A percentile compares a stretch with the other conserved stretches of the same genome.
These are phyloP conservation scores for Silene uniflora DNA, from an alignment of 148 eudicot species.

Conservation along the genomic window DNA sequence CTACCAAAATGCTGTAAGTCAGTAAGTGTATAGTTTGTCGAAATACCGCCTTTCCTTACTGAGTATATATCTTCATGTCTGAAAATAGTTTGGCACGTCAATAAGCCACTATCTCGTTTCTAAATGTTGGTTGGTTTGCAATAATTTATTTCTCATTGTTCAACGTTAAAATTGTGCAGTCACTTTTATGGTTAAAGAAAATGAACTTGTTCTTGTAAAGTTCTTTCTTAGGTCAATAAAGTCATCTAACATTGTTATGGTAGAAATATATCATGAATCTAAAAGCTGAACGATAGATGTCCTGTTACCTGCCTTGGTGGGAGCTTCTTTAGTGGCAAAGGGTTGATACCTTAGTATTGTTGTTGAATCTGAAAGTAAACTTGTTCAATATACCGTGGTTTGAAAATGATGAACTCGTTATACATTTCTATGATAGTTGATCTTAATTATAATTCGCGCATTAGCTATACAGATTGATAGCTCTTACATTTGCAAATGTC, in stretches of 20 bases:
- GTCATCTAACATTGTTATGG: too few relatives aligned
- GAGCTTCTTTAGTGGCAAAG: background rate
- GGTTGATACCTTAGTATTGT: background rate
- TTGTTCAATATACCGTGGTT: background rate
- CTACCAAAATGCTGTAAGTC: constrained; percentile 95
- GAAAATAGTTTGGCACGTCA: background rate
- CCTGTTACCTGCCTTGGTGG: background rate
- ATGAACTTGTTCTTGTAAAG: too few relatives aligned
- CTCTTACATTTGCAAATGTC: constrained; percentile 25
- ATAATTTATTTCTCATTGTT: background rate
- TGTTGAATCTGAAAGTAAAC: background rate
- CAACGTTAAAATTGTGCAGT: background rate
- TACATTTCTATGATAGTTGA: background rate
- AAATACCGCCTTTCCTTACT: constrained; percentile 1
- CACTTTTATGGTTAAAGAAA: too few relatives aligned
- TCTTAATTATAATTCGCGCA: background rate
- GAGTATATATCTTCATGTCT: background rate
- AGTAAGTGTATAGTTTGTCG: constrained; percentile 43
- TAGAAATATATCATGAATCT: background rate
- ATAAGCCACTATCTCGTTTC: background rate
- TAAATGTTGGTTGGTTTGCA: background rate
- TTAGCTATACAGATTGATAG: constrained; percentile 15
- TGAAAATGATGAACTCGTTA: background rate
- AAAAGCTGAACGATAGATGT: constrained; percentile 1
- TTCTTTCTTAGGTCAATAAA: too few relatives aligned